phyloP scores from a whole-genome alignment of 148 eudicot genomes.

The Rhododendron mucronatum region DNA sequence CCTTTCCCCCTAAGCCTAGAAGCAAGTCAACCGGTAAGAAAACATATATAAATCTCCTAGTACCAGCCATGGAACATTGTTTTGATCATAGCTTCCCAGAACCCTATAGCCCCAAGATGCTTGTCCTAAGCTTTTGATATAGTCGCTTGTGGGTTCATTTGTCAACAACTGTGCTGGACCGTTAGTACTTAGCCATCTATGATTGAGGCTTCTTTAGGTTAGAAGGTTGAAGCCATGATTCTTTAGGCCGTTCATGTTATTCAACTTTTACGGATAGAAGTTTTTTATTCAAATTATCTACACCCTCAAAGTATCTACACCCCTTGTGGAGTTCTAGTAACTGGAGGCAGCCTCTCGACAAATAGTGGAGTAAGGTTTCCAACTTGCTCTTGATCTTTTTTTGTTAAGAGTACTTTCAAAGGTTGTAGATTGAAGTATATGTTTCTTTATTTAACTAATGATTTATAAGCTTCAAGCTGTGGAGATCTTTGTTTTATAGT shows the following conservation, averaged over 20 bases:
- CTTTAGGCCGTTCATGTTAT: not conserved
- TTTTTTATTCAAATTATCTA: not conserved
- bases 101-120: not conserved
- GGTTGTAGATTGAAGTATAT: not conserved
- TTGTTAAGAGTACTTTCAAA: not conserved
- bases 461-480: not conserved
- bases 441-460: not conserved
- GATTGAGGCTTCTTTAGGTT: constrained; percentile 1
- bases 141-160: not conserved
- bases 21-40: too few species aligned
- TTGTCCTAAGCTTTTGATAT: not conserved
- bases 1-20: too few species aligned
- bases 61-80: too few species aligned
- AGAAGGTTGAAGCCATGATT: not conserved
- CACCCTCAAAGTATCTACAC: not conserved
- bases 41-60: too few species aligned
- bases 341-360: not conserved
- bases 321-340: not conserved
- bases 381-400: not conserved
- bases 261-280: not conserved
- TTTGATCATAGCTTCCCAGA: not conserved
- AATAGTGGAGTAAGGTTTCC: not conserved
- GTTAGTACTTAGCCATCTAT: not conserved
- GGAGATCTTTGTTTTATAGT: not conserved
- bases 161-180: not conserved